Evolutionary conservation across 768 basidiomycete genomes (phyloP), one percentile per base, ranked within the genome.

Genomic region (Serendipita sp.): DNA sequence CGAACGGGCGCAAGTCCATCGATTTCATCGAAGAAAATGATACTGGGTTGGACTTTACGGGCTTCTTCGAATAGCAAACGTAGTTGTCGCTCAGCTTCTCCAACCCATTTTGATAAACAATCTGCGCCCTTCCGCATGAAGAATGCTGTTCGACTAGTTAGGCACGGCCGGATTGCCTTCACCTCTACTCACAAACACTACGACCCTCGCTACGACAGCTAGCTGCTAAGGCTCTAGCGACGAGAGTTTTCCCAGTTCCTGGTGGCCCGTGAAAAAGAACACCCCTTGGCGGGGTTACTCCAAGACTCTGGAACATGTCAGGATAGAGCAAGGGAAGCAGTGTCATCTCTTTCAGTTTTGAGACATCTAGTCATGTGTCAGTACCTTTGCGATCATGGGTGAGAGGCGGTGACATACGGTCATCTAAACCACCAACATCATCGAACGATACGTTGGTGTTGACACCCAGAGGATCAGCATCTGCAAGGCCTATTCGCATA

Each of bases 41-140:
- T 98, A 67, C 86, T 88, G 0, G 96, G 95, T 70, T 97, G 95
- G 62, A 83, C 87, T 62, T 86, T 84, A 58, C 85, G 82, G 0
- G 96, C 96, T 76, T 98, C 95, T 67, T 98, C 95, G 72, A 99
- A 99, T 13, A 98, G 79, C 44, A 97, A 80, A 0, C 96, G 84
- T 2, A 99, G 80, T 72, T 97, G 95, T 1, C 96, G 84, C 71
- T 98, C 96, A 3, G 96, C 95, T 75, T 99, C 96, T 62, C 96
- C 96, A 11, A 99, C 96, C 95, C 95, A 99, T 76, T 99, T 99
- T 4, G 92, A 94, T 33, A 98, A 79, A 68, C 89, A 91, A 74
- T 99, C 96, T 37, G 96, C 96, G 18, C 96, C 96, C 75, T 99
- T 99, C 58, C 96, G 87, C 96, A 99, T 98, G 79, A 95, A 99